Percentiles rank a stretch among this genome's conserved stretches.
Evolutionary conservation across 176 grass and related monocot genomes (phyloP).

Genomic region (Ensete ventricosum): DNA sequence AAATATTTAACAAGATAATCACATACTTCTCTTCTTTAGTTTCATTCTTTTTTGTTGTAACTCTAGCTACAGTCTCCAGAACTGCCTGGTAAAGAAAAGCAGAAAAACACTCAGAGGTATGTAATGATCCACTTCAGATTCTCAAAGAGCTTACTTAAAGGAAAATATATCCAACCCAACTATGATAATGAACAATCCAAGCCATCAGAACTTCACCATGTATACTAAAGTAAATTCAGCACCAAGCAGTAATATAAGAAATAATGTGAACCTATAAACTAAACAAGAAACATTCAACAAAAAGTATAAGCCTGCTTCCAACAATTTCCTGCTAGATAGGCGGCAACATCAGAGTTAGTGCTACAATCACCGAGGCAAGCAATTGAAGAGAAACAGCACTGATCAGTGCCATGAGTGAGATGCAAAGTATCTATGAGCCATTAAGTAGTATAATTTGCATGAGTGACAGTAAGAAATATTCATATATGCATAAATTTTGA

Average conservation of each 20-base stretch:
- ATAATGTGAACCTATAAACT: too few relatives aligned
- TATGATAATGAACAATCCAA: neutral
- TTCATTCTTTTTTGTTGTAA: conserved; percentile 95
- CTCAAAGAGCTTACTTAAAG: neutral
- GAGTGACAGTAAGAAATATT: neutral
- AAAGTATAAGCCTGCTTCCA: too few relatives aligned
- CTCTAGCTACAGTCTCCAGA: conserved; percentile 89
- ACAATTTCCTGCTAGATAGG: neutral
- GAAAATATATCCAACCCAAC: neutral
- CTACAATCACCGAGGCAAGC: neutral
- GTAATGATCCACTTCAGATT: neutral
- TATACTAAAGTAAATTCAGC: neutral
- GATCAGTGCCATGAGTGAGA: neutral
- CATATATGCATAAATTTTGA: neutral
- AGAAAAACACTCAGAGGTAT: neutral
- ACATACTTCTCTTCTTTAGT: conserved; percentile 96
- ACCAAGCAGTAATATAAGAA: too few relatives aligned
- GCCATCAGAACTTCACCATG: neutral
- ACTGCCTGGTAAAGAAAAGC: conserved; percentile 42
- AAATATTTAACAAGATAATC: conserved; percentile 4
- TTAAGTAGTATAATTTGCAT: neutral
- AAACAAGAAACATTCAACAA: too few relatives aligned
- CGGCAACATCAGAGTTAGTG: neutral
- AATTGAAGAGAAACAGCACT: neutral
- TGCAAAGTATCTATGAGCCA: neutral